phyloP scores from a whole-genome alignment of 805 yeast genomes.

The Candida cerambycidarum region DNA sequence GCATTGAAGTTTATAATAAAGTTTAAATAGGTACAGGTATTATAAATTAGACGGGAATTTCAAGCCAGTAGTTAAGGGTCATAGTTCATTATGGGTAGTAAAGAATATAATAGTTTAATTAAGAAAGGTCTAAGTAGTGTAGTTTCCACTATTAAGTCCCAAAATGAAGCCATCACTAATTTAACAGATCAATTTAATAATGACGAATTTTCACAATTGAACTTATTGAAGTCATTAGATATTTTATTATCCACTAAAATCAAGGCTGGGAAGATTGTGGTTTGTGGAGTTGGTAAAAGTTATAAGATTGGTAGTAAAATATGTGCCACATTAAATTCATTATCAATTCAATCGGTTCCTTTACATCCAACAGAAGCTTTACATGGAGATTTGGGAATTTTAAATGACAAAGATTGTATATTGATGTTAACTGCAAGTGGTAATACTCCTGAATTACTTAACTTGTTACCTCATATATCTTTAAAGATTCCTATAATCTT shows the following conservation, averaged over 20 bases:
- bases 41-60: too few relatives aligned
- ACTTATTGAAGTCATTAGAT: slow-evolving; percentile 44
- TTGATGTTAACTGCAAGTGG: slow-evolving; percentile 79
- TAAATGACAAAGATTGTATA: slow-evolving; percentile 55
- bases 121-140: slow-evolving; percentile 5
- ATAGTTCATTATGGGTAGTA: slow-evolving; percentile 3
- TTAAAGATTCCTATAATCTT: slow-evolving; percentile 52
- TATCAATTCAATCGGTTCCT: slow-evolving; percentile 64
- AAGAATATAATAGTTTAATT: slow-evolving; percentile 6
- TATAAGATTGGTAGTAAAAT: slow-evolving; percentile 74
- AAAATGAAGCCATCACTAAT: slow-evolving; percentile 48
- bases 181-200: slow-evolving; percentile 45
- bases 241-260: slow-evolving; percentile 26
- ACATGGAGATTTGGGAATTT: slow-evolving; percentile 84
- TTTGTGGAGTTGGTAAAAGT: slow-evolving; percentile 85
- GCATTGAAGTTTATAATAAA: too few relatives aligned
- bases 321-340: slow-evolving; percentile 79
- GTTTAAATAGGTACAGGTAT: too few relatives aligned
- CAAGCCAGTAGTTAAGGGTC: too few relatives aligned
- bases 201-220: slow-evolving; percentile 46
- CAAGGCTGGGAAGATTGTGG: slow-evolving; percentile 65
- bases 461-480: slow-evolving; percentile 58
- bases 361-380: slow-evolving; percentile 86
- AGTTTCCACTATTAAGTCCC: slow-evolving; percentile 42
- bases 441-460: slow-evolving; percentile 72